Conservation (phyloP, 192 early-diverging fungal genomes). For the Rhizophagus sp. region DNA sequence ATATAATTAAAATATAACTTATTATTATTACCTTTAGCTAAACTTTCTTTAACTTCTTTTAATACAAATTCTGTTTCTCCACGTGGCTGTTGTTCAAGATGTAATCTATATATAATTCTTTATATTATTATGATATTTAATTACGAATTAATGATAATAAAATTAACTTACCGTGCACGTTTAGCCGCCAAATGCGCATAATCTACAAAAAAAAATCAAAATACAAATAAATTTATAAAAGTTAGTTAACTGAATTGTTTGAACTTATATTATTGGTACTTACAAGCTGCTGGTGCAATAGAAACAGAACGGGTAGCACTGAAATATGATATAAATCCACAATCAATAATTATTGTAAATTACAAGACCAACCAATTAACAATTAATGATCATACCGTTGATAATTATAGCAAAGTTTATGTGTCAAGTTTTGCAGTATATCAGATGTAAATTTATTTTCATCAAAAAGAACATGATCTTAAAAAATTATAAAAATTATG, state of each 20-base stretch:
- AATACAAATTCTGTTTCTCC: conserved; percentile 13
- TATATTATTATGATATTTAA: too few relatives aligned
- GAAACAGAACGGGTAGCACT: conserved; percentile 83
- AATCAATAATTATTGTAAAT: neutral
- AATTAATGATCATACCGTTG: conserved; percentile 44
- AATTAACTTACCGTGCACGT: conserved; percentile 63
- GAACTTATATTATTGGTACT: neutral
- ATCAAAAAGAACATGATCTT: conserved; percentile 82
- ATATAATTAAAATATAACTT: too few relatives aligned
- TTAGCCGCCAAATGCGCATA: conserved; percentile 94
- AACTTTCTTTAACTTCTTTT: conserved; percentile 16
- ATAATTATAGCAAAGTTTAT: conserved; percentile 89
- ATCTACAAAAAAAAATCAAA: conserved; percentile 37
- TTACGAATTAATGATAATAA: neutral
- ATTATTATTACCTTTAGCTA: conserved; percentile 3
- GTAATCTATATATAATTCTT: neutral
- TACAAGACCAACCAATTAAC: neutral
- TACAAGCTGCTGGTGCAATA: conserved; percentile 62
- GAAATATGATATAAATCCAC: neutral
- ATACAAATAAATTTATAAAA: conserved; percentile 29
- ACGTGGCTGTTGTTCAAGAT: conserved; percentile 10
- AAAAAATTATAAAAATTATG: neutral
- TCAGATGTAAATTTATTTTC: conserved; percentile 84
- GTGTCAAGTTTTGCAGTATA: conserved; percentile 84
- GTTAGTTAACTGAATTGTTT: neutral